Conservation (phyloP, 345 rosid genomes). For the Microthlaspi erraticum region DNA sequence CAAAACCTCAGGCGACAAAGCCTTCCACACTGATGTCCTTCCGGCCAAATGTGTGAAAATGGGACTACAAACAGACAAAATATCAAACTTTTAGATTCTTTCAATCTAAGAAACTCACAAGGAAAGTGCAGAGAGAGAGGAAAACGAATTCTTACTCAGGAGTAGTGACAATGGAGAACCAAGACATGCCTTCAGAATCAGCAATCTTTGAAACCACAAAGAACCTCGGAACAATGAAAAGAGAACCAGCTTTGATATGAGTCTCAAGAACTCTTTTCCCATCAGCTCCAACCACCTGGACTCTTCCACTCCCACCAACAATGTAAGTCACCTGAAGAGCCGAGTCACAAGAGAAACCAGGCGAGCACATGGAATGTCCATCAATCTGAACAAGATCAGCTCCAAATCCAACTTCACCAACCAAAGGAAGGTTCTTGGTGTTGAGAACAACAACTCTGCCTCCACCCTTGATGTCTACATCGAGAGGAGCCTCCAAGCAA, state of each 20-base stretch:
- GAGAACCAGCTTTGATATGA: constrained; percentile 63
- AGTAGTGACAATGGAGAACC: constrained; percentile 93
- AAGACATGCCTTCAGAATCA: constrained; percentile 72
- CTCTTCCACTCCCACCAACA: constrained; percentile 73
- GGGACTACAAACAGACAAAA: constrained; percentile 58
- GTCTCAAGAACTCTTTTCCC: constrained; percentile 78
- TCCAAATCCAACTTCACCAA: constrained; percentile 84
- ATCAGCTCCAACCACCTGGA: constrained; percentile 76
- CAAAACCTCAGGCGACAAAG: constrained; percentile 79
- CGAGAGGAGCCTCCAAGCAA: constrained; percentile 85
- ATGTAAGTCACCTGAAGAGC: constrained; percentile 88
- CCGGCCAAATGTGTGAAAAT: constrained; percentile 93
- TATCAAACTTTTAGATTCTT: neutral
- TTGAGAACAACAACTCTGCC: constrained; percentile 90
- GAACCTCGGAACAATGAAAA: constrained; percentile 89
- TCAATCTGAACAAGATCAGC: constrained; percentile 89
- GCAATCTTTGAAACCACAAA: constrained; percentile 84
- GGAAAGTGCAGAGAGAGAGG: neutral
- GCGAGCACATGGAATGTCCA: constrained; percentile 88
- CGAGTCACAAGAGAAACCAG: constrained; percentile 95
- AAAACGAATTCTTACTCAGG: constrained; percentile 62
- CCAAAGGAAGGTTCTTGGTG: constrained; percentile 82
- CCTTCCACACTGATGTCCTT: constrained; percentile 77
- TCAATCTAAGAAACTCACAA: neutral
- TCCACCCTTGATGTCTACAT: constrained; percentile 75